These are phyloP conservation scores for Macrotyloma uniflorum DNA, from an alignment of 306 rosid genomes.

Conservation along the genomic window DNA sequence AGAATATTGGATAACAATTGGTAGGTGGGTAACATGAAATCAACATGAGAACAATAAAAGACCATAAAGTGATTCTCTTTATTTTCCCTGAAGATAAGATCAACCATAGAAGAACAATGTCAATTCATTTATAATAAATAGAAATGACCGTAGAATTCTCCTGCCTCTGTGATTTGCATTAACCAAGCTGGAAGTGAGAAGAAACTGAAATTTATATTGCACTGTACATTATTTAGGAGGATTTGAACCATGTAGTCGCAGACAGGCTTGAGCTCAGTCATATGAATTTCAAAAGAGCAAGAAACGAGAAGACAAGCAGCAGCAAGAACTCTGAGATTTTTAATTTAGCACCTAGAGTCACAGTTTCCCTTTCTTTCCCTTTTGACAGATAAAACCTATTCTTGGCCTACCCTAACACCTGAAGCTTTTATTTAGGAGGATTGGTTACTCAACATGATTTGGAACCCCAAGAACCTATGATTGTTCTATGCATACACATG, in stretches of 20 bases:
- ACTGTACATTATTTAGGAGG: background rate
- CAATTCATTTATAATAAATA: background rate
- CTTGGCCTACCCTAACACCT: background rate
- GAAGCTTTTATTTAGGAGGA: background rate
- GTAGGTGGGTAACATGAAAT: background rate
- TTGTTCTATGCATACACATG: background rate
- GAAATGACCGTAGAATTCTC: background rate
- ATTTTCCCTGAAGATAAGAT: conserved; percentile 8
- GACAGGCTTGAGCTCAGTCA: background rate
- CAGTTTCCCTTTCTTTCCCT: too few species aligned
- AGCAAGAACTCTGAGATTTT: background rate
- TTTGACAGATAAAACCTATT: background rate
- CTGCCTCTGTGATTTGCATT: conserved; percentile 9
- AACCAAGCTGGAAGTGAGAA: conserved; percentile 10
- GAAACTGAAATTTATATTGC: background rate
- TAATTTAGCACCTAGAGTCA: too few species aligned
- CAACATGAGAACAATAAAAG: conserved; percentile 4
- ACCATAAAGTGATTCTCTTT: background rate
- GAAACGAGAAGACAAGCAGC: background rate
- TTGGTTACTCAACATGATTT: background rate
- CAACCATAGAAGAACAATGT: background rate
- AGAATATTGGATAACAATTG: background rate
- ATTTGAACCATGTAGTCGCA: background rate
- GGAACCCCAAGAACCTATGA: background rate
- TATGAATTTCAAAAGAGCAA: background rate